A percentile compares a stretch with the other conserved stretches of the same genome.
phyloP scores from a whole-genome alignment of 2,329 filamentous ascomycete genomes.

The Cladobotryum protrusum region DNA sequence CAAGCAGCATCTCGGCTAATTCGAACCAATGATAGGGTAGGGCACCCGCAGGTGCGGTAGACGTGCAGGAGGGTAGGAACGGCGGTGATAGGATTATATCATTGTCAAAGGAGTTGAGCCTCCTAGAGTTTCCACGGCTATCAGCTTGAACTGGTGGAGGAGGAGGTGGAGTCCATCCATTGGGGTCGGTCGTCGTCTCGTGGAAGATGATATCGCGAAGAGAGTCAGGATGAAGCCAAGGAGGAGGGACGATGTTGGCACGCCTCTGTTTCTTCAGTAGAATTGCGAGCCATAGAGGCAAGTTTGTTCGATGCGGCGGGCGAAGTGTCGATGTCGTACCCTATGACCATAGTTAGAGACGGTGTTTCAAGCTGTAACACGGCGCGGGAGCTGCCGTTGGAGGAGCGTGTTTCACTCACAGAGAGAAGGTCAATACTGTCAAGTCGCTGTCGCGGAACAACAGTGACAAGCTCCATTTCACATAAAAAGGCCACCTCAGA shows the following conservation, averaged over 20 bases:
- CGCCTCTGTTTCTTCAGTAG: conserved; percentile 91
- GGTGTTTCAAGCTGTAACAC: too few relatives aligned
- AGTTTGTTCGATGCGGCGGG: conserved; percentile 70
- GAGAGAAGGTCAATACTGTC: conserved; percentile 79
- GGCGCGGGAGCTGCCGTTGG: too few relatives aligned
- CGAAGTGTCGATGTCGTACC: conserved; percentile 69
- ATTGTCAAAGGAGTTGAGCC: conserved; percentile 21
- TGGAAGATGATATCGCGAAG: conserved; percentile 72
- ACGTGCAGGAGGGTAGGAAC: conserved; percentile 71
- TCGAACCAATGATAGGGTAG: conserved; percentile 97
- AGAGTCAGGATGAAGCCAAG: conserved; percentile 76
- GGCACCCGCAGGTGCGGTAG: conserved; percentile 58
- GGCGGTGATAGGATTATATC: conserved; percentile 56
- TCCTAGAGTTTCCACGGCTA: conserved; percentile 36
- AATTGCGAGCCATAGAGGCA: conserved; percentile 92
- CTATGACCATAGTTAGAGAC: conserved; percentile 40
- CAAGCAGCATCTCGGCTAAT: conserved; percentile 77
- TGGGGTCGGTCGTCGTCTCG: conserved; percentile 67
- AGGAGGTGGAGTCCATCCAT: conserved; percentile 72
- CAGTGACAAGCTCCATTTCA: conserved; percentile 94
- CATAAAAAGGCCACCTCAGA: conserved; percentile 89
- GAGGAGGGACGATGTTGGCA: conserved; percentile 84
- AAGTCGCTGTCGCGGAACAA: conserved; percentile 85
- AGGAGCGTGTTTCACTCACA: conserved; percentile 42
- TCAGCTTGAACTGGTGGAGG: conserved; percentile 53